Percentiles rank a stretch among this genome's conserved stretches.
Conservation (phyloP, 1,284 basidiomycete genomes). For the Fomes fomentarius region DNA sequence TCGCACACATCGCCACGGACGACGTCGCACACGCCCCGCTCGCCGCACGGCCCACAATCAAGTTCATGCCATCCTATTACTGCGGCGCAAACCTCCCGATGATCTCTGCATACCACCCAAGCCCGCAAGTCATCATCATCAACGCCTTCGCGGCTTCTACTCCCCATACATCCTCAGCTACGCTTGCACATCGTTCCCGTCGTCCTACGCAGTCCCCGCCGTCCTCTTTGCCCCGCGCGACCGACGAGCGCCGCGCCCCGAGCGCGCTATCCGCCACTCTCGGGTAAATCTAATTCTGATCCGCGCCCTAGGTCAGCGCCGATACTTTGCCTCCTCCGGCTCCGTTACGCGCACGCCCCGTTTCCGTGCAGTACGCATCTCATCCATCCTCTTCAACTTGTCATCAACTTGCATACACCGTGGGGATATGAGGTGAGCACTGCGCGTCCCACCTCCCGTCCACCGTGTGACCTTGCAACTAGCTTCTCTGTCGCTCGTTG, state of each 20-base stretch:
- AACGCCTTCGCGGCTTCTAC: background rate
- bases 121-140: background rate
- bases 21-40: background rate
- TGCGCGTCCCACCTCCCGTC: background rate
- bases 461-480: background rate
- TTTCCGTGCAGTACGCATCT: no score
- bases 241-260: background rate
- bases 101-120: background rate
- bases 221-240: background rate
- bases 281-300: constrained; percentile 18
- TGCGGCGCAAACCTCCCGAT: constrained; percentile 8
- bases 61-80: background rate
- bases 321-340: background rate
- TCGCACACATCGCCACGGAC: background rate
- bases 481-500: background rate
- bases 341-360: background rate
- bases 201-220: background rate
- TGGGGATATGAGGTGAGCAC: background rate
- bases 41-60: background rate
- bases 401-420: no score
- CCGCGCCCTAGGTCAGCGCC: constrained; percentile 6
- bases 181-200: background rate
- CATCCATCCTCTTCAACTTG: no score
- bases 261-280: constrained; percentile 9
- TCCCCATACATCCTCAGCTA: background rate